phyloP scores from a whole-genome alignment of 2,329 filamentous ascomycete species.

The Alternaria brassicae region DNA sequence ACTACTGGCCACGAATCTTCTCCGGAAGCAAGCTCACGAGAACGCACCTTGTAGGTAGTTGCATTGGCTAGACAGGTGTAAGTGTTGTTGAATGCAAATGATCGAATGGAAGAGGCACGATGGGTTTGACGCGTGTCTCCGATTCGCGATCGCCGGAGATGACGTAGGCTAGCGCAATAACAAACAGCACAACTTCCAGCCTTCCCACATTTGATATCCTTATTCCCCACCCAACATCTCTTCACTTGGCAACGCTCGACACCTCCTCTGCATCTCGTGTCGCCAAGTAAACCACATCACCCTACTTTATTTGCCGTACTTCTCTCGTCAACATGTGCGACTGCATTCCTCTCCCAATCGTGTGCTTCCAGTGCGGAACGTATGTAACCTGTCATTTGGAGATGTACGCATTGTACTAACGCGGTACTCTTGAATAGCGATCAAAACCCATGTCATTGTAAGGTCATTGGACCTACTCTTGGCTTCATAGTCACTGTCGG shows the following conservation, averaged over 20 bases:
- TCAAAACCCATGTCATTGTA: conserved; percentile 65
- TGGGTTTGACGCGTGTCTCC: conserved; percentile 16
- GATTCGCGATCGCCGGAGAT: conserved; percentile 1
- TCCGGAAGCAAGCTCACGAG: not conserved
- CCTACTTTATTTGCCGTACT: not conserved
- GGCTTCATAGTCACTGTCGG: conserved; percentile 59
- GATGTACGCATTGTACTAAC: conserved; percentile 15
- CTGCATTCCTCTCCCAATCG: conserved; percentile 57
- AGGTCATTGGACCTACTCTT: conserved; percentile 63
- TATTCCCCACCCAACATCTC: not conserved
- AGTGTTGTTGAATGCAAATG: conserved; percentile 12
- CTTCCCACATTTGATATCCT: conserved; percentile 8
- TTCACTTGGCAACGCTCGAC: not conserved
- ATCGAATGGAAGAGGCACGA: conserved; percentile 1
- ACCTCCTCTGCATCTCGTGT: not conserved
- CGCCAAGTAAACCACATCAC: not conserved
- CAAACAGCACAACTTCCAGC: conserved; percentile 15
- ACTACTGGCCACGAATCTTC: not conserved
- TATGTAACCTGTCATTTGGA: conserved; percentile 21
- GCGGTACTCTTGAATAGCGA: conserved; percentile 48
- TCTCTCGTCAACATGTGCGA: conserved; percentile 29
- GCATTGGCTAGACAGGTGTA: not conserved
- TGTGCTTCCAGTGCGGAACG: conserved; percentile 63
- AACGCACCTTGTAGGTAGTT: not conserved
- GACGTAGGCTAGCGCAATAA: conserved; percentile 13